A percentile compares a stretch with the other conserved stretches of the same genome.
These are phyloP conservation scores for Hyaloscypha hepaticicola DNA, from an alignment of 495 filamentous ascomycete genomes.

Conservation along the genomic window DNA sequence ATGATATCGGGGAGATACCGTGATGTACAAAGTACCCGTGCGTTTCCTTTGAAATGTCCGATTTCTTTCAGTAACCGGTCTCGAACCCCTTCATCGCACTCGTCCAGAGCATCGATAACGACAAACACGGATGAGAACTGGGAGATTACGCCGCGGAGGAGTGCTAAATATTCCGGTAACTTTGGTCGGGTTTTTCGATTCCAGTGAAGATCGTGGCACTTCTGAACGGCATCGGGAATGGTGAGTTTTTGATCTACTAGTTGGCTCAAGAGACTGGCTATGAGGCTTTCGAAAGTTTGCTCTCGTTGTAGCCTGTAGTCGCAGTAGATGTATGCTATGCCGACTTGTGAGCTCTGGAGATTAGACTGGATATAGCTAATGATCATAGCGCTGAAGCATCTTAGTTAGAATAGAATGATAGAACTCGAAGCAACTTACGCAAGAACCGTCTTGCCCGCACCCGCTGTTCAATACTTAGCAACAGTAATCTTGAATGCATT, in stretches of 20 bases:
- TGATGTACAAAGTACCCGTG: neutral
- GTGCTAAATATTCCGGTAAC: neutral
- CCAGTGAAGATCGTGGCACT: neutral
- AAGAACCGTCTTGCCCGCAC: too few relatives aligned
- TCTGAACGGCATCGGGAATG: neutral
- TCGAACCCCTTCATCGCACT: neutral
- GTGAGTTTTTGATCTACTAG: neutral
- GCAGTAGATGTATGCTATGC: conserved; percentile 6
- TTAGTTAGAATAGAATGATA: too few relatives aligned
- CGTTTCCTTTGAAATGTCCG: neutral
- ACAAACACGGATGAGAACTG: neutral
- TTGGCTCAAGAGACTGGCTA: neutral
- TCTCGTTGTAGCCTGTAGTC: neutral
- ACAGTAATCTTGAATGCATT: too few relatives aligned
- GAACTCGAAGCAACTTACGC: too few relatives aligned
- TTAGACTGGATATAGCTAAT: too few relatives aligned
- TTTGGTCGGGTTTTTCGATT: neutral
- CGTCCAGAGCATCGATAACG: conserved; percentile 1
- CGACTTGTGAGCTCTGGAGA: neutral
- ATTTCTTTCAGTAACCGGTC: neutral
- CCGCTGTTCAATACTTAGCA: too few relatives aligned
- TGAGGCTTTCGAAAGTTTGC: neutral
- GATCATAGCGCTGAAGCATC: too few relatives aligned
- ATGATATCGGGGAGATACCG: neutral
- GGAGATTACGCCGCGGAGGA: neutral